Conservation (phyloP, 2,329 filamentous ascomycete species). For the Fusarium sp. region DNA sequence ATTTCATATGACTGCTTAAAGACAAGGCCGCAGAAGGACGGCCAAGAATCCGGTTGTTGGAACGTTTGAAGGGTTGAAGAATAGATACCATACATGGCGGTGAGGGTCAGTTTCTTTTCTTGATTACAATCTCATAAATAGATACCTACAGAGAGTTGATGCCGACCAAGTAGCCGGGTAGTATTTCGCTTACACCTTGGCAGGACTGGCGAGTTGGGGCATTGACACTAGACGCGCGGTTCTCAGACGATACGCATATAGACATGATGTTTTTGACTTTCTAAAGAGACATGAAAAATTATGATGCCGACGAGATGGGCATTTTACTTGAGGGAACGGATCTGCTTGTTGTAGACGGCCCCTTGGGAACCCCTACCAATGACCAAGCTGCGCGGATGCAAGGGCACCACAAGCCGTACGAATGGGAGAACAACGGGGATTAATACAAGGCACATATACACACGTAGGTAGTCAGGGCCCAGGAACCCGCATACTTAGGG, state of each 20-base stretch:
- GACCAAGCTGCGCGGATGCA: background rate
- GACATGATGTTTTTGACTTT: background rate
- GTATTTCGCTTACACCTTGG: constrained; percentile 1
- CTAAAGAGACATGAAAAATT: background rate
- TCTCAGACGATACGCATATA: constrained; percentile 10
- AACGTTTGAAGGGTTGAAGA: constrained; percentile 6
- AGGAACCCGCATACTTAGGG: constrained; percentile 1
- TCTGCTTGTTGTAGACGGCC: background rate
- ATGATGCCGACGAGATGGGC: background rate
- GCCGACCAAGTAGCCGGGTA: background rate
- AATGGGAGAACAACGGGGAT: constrained; percentile 2
- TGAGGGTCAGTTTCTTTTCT: constrained; percentile 13
- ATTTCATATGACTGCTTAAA: constrained; percentile 23
- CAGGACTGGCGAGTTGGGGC: constrained; percentile 1
- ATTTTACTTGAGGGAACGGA: background rate
- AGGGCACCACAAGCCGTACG: background rate
- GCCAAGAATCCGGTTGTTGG: background rate
- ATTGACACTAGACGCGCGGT: background rate
- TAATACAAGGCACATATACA: constrained; percentile 19
- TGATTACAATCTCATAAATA: constrained; percentile 1
- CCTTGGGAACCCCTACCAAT: background rate
- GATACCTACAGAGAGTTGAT: constrained; percentile 16
- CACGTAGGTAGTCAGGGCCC: constrained; percentile 2
- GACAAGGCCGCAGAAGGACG: background rate
- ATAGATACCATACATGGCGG: constrained; percentile 34